Conservation (phyloP, 2,329 filamentous ascomycete species). For the Neonectria magnoliae region DNA sequence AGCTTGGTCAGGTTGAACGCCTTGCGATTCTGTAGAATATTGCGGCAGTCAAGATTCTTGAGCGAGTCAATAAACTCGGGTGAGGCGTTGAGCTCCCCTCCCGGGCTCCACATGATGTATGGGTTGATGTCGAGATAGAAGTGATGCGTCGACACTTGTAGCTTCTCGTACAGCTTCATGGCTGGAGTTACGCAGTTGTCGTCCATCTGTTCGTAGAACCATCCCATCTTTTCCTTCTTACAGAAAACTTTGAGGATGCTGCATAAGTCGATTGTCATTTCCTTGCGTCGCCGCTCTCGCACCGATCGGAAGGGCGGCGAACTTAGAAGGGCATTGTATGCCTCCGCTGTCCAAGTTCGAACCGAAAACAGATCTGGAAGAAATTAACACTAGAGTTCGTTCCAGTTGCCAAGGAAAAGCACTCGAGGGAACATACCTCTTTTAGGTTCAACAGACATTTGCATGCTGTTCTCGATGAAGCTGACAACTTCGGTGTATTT, state of each 20-base stretch:
- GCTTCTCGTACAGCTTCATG: conserved; percentile 51
- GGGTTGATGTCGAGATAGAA: conserved; percentile 50
- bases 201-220: conserved; percentile 38
- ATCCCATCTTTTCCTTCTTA: conserved; percentile 36
- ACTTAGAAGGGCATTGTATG: conserved; percentile 49
- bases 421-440: conserved; percentile 42
- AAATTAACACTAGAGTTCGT: background rate
- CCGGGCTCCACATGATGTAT: conserved; percentile 40
- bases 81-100: conserved; percentile 39
- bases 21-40: conserved; percentile 51
- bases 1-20: conserved; percentile 47
- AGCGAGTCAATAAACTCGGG: conserved; percentile 47
- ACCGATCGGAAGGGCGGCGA: conserved; percentile 42
- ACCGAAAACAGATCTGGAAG: conserved; percentile 49
- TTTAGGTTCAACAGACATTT: conserved; percentile 49
- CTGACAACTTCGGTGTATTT: conserved; percentile 42
- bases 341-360: conserved; percentile 51
- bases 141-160: conserved; percentile 50
- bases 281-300: conserved; percentile 37
- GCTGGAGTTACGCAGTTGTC: conserved; percentile 48
- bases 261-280: conserved; percentile 44
- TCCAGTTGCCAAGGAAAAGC: background rate
- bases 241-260: conserved; percentile 43
- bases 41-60: conserved; percentile 47
- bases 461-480: conserved; percentile 49